Evolutionary conservation across 2,329 filamentous ascomycete genomes (phyloP), one percentile per base, ranked within the genome.

Genomic region (Esteya vermicola): DNA sequence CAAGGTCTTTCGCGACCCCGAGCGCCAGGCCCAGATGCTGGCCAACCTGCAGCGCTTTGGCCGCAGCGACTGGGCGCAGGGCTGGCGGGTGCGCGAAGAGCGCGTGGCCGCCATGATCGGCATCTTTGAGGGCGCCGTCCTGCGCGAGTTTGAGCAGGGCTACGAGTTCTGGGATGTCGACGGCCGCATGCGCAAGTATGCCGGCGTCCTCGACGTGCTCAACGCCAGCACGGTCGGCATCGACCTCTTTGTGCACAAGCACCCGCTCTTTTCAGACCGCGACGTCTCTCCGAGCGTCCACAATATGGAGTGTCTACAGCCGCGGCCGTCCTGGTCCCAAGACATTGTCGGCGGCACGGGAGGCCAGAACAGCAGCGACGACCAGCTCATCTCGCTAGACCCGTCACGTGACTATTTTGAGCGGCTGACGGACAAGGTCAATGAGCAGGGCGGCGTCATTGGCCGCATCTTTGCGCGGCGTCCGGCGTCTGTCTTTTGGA

Each of bases 101-200:
- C 83, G 80, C 53, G 63, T 98, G 18, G 65, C 73, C 28, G 72
- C 69, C 20, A 86, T 93, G 71, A 74, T 80, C 48, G 71, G 71
- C 28, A 78, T 91, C 43, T 98, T 98, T 52, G 89, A 96, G 60
- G 86, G 80, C 42, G 86, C 88, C 4, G 88, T 93, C 4, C 62
- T 95, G 38, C 74, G 82, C 36, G 91, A 98, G 56, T 98, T 98
- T 50, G 83, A 93, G 58, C 82, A 91, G 53, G 91, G 85, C 4
- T 93, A 93, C 49, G 85, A 91, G 55, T 78, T 77, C 33, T 83
- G 81, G 62, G 89, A 98, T 56, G 77, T 93, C 40, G 82, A 93
- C 48, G 86, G 85, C 3, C 71, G 78, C 40, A 95, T 96, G 89
- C 77, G 72, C 49, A 75, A 82, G 52, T 96, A 94, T 58, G 88